Base-by-base conservation (phyloP, 768 basidiomycete species). In the Leccinum aurantiacum region DNA sequence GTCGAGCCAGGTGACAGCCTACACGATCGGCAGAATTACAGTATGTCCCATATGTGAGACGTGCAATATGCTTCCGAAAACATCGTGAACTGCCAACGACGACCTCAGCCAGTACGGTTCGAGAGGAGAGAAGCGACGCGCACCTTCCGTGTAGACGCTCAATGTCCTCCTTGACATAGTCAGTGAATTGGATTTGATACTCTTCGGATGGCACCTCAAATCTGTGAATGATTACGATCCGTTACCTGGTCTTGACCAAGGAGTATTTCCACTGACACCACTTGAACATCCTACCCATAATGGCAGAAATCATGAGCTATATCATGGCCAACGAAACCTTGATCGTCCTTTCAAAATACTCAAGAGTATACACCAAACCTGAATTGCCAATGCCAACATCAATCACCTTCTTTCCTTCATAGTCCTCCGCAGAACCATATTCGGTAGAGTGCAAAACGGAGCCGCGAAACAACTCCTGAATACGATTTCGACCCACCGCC, bases 111-210 rank as follows among this genome's bases (percentile, higher is more conserved):
- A 17, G 38, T 3, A 38, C 9, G 2, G 38, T 9, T n/a, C 38
- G 38, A 41, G 15, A 38, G 37, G 15, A 38, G 37, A 38, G 38
- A 35, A 13, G 11, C 7, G 37, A 38, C 15, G 15, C 37, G 15
- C 37, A 38, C 15, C 7, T 15, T 15, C 37, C 15, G 37, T 17
- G 35, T 35, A 35, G 35, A 17, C 4, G 11, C 37, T 38, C 17
- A 7, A 37, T 98, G 70, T 98, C 96, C 68, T 98, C 95, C 71
- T 98, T 99, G 52, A 98, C 96, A 6, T 93, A 96, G 66, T 99
- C 97, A 64, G 98, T 99, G 17, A 99, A 87, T 63, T 97, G 94
- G 0, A 94, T 98, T 74, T 98, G 97, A 68, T 98, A 98, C 73
- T 98, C 6, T 14, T 35, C 25, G 35, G 35, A 35, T 35, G 35